phyloP scores from a whole-genome alignment of 768 basidiomycete genomes.

The Leccinum imitatum region DNA sequence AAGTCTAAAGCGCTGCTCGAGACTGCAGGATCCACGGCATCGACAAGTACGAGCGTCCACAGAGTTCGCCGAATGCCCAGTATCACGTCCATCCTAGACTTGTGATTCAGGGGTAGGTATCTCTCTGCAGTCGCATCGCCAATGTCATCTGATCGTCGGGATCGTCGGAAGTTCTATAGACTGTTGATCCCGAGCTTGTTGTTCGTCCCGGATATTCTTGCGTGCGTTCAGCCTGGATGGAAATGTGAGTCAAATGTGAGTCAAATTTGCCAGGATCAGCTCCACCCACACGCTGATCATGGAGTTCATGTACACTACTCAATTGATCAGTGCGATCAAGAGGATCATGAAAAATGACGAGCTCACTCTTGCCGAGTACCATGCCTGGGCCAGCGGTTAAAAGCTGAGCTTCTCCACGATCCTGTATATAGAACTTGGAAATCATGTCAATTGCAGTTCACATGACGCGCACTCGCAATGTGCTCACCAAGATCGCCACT shows the following conservation, averaged over 20 bases:
- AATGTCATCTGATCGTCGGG: background rate
- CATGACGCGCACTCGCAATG: background rate
- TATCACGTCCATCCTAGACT: too few relatives aligned
- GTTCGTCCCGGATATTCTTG: conserved; percentile 19
- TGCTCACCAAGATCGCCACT: conserved; percentile 14
- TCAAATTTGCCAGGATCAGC: background rate
- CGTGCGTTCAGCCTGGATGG: conserved; percentile 17
- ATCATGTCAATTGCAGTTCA: background rate
- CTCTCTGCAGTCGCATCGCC: too few relatives aligned
- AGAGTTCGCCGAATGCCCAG: too few relatives aligned
- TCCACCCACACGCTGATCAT: conserved; percentile 25
- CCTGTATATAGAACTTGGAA: conserved; percentile 19
- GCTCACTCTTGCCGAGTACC: conserved; percentile 21
- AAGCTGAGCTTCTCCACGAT: background rate
- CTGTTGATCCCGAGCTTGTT: background rate
- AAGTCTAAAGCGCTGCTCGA: too few relatives aligned
- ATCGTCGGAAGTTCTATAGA: background rate
- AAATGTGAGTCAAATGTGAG: background rate
- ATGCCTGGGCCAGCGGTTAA: conserved; percentile 11
- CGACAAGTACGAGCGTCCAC: too few relatives aligned
- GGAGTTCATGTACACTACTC: conserved; percentile 23
- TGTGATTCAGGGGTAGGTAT: too few relatives aligned
- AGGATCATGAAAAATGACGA: background rate
- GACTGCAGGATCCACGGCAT: too few relatives aligned
- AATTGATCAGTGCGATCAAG: background rate